A percentile compares a stretch with the other conserved stretches of the same genome.
Conservation (phyloP, 2,329 filamentous ascomycete genomes). For the Aspergillus glaucus region DNA sequence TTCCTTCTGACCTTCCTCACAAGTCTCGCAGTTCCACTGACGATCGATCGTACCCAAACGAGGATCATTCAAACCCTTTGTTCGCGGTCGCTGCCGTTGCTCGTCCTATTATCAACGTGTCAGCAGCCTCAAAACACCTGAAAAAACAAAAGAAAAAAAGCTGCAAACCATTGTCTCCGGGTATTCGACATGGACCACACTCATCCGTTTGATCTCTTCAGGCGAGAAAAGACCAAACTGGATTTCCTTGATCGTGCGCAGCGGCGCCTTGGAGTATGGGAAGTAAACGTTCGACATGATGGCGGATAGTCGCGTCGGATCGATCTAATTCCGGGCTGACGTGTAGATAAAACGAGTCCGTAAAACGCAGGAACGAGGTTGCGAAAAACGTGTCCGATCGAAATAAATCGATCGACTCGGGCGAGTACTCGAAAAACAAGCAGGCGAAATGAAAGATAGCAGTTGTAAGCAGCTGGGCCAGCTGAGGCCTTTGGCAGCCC, state of each 20-base stretch:
- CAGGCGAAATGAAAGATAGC: conserved; percentile 26
- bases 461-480: conserved; percentile 34
- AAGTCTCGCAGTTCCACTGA: conserved; percentile 92
- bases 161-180: conserved; percentile 83
- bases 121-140: conserved; percentile 9
- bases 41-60: conserved; percentile 94
- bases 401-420: conserved; percentile 6
- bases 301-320: conserved; percentile 28
- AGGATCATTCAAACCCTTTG: conserved; percentile 89
- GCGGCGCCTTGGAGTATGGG: conserved; percentile 83
- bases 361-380: conserved; percentile 10
- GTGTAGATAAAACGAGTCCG: neutral
- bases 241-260: conserved; percentile 97
- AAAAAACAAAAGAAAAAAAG: conserved; percentile 9
- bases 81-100: conserved; percentile 79
- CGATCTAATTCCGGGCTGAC: conserved; percentile 7
- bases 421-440: conserved; percentile 5
- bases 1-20: conserved; percentile 88
- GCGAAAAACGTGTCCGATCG: conserved; percentile 6
- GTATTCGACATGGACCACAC: conserved; percentile 90
- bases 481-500: conserved; percentile 42
- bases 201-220: conserved; percentile 99
- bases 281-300: conserved; percentile 91
- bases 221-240: conserved; percentile 97
- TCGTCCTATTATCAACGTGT: conserved; percentile 57